Percentiles rank a stretch among this genome's conserved stretches.
phyloP scores from a whole-genome alignment of 2,329 filamentous ascomycete genomes.

The Beauveria rudraprayagi region DNA sequence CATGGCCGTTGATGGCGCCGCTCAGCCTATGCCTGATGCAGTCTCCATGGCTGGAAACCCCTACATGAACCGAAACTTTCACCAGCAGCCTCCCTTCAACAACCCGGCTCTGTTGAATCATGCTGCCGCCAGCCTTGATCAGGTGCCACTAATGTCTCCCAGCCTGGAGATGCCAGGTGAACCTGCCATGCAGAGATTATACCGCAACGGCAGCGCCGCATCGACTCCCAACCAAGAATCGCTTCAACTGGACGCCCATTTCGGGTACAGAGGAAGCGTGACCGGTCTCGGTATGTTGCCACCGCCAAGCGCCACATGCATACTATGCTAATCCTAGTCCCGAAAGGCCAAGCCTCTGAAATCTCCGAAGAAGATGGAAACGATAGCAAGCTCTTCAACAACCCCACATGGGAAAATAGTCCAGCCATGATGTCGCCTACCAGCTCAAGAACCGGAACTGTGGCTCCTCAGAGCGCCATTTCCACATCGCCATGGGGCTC shows the following conservation, averaged over 20 bases:
- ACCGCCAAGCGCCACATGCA: too few species aligned
- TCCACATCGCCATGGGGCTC: constrained; percentile 9
- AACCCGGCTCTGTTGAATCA: constrained; percentile 6
- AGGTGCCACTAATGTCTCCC: constrained; percentile 6
- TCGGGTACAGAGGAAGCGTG: constrained; percentile 5
- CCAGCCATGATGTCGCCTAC: constrained; percentile 10
- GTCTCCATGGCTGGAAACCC: background rate
- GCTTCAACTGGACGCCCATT: constrained; percentile 6
- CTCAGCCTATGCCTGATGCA: background rate
- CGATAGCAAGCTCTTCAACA: constrained; percentile 4
- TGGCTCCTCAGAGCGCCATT: background rate
- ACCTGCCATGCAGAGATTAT: constrained; percentile 4
- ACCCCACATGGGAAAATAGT: constrained; percentile 11
- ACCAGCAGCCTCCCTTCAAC: constrained; percentile 1
- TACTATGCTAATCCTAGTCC: background rate
- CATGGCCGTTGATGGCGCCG: constrained; percentile 2
- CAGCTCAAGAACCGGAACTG: constrained; percentile 11
- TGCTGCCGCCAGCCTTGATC: background rate
- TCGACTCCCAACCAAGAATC: constrained; percentile 8
- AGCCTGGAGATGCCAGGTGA: constrained; percentile 2
- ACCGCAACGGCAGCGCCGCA: constrained; percentile 3
- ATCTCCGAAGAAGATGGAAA: constrained; percentile 10
- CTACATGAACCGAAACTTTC: constrained; percentile 2
- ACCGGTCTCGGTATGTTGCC: constrained; percentile 1
- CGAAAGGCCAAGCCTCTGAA: constrained; percentile 2